A percentile compares a stretch with the other conserved stretches of the same genome.
Evolutionary conservation across 768 basidiomycete genomes (phyloP).

Genomic region (Russula sp.): DNA sequence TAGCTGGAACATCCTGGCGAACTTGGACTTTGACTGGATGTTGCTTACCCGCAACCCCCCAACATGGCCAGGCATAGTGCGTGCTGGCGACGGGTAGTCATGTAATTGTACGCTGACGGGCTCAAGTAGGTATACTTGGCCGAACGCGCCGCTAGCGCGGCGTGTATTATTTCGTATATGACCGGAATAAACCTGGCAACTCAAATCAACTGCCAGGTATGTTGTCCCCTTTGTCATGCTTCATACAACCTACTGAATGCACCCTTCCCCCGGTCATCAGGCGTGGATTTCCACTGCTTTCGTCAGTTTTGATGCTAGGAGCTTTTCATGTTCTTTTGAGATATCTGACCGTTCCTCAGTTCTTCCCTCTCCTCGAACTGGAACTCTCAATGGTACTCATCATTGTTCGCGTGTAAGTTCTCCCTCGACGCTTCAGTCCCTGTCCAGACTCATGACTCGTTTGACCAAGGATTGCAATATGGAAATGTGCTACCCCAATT

Average conservation of each 20-base stretch:
- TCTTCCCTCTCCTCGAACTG: slow-evolving; percentile 13
- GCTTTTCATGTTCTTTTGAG: not conserved
- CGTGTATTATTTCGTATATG: not conserved
- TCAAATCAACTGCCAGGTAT: slow-evolving; percentile 9
- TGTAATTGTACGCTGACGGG: not conserved
- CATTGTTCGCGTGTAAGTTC: slow-evolving; percentile 12
- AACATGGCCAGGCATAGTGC: slow-evolving; percentile 1
- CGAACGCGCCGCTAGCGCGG: slow-evolving; percentile 5
- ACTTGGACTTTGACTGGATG: slow-evolving; percentile 15
- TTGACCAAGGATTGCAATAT: slow-evolving; percentile 7
- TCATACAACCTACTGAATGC: not conserved
- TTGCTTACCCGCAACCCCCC: not conserved
- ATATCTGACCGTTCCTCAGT: not conserved
- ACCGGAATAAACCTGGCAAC: not conserved
- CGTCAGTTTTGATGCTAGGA: not conserved
- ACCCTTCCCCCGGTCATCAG: not conserved
- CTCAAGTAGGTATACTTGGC: slow-evolving; percentile 2
- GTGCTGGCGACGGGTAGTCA: not conserved
- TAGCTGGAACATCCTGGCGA: slow-evolving; percentile 9
- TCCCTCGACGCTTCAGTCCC: not conserved
- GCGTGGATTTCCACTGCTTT: slow-evolving; percentile 5
- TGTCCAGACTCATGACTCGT: not conserved
- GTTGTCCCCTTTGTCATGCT: not conserved
- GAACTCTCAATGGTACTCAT: slow-evolving; percentile 10
- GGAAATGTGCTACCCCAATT: not conserved